Evolutionary conservation across 805 yeast genomes (phyloP).

Genomic region (Metschnikowia similis): DNA sequence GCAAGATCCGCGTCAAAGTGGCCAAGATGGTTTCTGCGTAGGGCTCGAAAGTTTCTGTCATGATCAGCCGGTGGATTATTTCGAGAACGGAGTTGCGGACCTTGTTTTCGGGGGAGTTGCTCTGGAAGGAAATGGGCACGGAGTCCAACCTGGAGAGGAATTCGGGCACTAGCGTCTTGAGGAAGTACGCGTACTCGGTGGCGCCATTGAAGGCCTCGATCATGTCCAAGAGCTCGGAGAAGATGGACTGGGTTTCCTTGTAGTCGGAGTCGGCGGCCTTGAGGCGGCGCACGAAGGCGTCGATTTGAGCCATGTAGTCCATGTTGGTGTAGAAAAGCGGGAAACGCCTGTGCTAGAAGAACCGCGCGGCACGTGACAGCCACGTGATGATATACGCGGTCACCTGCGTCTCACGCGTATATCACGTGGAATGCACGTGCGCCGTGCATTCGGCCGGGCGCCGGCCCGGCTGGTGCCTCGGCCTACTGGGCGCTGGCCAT

Average conservation of each 20-base stretch:
- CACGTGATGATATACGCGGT: no score
- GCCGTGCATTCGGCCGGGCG: no score
- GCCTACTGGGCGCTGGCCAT: no score
- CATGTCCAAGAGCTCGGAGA: conserved; percentile 82
- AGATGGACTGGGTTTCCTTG: conserved; percentile 58
- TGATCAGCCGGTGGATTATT: conserved; percentile 72
- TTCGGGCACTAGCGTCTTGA: conserved; percentile 65
- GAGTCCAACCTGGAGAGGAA: conserved; percentile 58
- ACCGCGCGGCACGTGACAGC: conserved; percentile 20
- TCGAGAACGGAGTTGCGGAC: conserved; percentile 74
- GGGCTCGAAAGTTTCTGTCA: conserved; percentile 76
- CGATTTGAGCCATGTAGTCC: conserved; percentile 56
- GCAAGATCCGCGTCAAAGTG: conserved; percentile 54
- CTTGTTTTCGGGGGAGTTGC: conserved; percentile 68
- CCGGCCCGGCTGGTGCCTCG: no score
- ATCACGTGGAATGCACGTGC: background rate
- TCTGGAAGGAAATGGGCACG: conserved; percentile 69
- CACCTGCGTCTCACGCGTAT: no score
- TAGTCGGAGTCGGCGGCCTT: conserved; percentile 52
- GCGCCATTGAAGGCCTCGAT: conserved; percentile 79
- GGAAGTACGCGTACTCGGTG: conserved; percentile 74
- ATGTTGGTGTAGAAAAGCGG: conserved; percentile 19
- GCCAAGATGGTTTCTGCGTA: conserved; percentile 60
- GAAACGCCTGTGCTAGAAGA: conserved; percentile 1
- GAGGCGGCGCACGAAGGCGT: conserved; percentile 62